Evolutionary conservation across 2,329 filamentous ascomycete species (phyloP), one percentile per base, ranked within the genome.

Genomic region (Diaporthe sp.): DNA sequence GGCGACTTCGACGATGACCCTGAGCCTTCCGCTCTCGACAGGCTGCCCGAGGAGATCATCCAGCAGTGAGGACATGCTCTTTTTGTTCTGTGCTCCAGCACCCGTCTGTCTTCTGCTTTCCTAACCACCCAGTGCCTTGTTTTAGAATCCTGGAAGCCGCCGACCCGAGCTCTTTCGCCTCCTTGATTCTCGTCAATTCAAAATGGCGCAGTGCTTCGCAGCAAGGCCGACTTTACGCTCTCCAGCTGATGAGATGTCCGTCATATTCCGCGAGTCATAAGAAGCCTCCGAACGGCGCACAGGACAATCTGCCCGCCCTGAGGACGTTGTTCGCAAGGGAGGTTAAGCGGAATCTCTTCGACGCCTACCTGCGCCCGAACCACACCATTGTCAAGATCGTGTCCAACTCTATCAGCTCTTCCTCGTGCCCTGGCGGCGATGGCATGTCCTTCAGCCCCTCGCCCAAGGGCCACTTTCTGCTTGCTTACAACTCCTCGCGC

Each of bases 381-480:
- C 88, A 90, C 80, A 96, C 93, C 8, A 87, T 94, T 60, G 90
- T 98, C 80, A 96, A 94, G 81, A 87, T 98, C 71, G 92, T 97
- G 17, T 97, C 94, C 51, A 95, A 93, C 68, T 95, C 94, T 8
- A 94, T 94, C 79, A 96, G 94, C 82, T 96, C 94, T 0, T 95
- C 94, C 1, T 95, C 95, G 31, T 93, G 93, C 77, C 95, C 95
- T 1, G 93, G 94, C 47, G 94, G 94, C 44, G 95, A 98, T 83
- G 94, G 94, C 61, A 94, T 98, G 85, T 94, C 95, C 73, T 98
- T 97, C 83, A 92, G 90, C 77, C 91, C 95, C 76, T 97, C 95
- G 2, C 92, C 94, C 8, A 91, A 90, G 72, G 95, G 94, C 3
- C 92, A 93, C 78, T 91, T 93, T 79, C 85, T 97, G 42, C 89